These are phyloP conservation scores for Escallonia rubra DNA, from an alignment of 129 eudicot genomes.

Conservation along the genomic window DNA sequence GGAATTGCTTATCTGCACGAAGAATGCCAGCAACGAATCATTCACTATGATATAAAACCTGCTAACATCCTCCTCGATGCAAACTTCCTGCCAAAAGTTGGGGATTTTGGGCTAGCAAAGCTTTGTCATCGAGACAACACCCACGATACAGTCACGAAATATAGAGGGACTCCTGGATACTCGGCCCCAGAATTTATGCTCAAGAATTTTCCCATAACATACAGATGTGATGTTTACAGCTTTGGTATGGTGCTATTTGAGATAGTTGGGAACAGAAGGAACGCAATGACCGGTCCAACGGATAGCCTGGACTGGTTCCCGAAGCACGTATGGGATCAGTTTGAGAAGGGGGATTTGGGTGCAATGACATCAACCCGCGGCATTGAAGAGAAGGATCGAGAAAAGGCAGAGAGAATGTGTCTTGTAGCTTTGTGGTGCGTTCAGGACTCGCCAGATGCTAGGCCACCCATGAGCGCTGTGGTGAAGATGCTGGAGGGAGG, in stretches of 20 bases:
- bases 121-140: slow-evolving; percentile 21
- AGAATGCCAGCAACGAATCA: slow-evolving; percentile 25
- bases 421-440: slow-evolving; percentile 15
- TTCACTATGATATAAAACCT: slow-evolving; percentile 34
- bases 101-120: slow-evolving; percentile 34
- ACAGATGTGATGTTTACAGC: slow-evolving; percentile 33
- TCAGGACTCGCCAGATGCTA: slow-evolving; percentile 5
- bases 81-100: slow-evolving; percentile 22
- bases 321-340: neutral
- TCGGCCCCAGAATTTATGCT: slow-evolving; percentile 31
- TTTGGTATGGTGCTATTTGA: slow-evolving; percentile 30
- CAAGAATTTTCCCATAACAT: slow-evolving; percentile 16
- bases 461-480: slow-evolving; percentile 16
- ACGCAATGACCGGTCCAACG: neutral
- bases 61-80: slow-evolving; percentile 27
- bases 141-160: slow-evolving; percentile 18
- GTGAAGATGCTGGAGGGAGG: slow-evolving; percentile 24
- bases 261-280: slow-evolving; percentile 26
- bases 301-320: neutral
- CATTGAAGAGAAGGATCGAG: neutral
- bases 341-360: neutral
- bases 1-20: slow-evolving; percentile 30
- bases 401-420: slow-evolving; percentile 5
- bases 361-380: neutral
- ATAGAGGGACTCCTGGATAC: slow-evolving; percentile 27